Conservation (phyloP, 2,329 filamentous ascomycete species). For the Nigrograna mackinnonii region DNA sequence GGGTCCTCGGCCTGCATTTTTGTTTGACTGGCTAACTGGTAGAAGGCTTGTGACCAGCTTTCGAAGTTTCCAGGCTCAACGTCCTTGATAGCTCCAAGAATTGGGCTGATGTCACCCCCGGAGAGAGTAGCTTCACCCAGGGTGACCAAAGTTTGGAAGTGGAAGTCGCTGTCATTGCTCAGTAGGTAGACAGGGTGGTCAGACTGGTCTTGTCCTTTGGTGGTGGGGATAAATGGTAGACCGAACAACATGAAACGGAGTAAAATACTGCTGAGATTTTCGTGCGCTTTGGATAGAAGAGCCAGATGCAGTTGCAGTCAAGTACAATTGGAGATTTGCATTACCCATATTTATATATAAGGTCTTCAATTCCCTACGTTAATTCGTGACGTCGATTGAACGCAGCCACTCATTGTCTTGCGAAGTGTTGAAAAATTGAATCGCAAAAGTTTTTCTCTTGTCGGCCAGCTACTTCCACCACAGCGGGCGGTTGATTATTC, state of each 20-base stretch:
- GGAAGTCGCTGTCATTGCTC: conserved; percentile 2
- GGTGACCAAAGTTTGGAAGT: not conserved
- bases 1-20: conserved; percentile 2
- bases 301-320: not conserved
- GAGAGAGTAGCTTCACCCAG: not conserved
- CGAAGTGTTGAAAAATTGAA: too few relatives aligned
- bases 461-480: not conserved
- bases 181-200: not conserved
- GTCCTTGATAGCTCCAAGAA: conserved; percentile 2
- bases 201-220: not conserved
- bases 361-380: not conserved
- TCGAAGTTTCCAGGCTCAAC: conserved; percentile 4
- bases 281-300: too few relatives aligned
- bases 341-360: not conserved
- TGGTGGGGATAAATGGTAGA: not conserved
- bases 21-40: conserved; percentile 1
- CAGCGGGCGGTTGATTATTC: not conserved
- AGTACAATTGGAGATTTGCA: not conserved
- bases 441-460: not conserved
- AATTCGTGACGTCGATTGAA: too few relatives aligned
- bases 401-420: too few relatives aligned
- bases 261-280: not conserved
- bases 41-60: not conserved
- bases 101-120: not conserved
- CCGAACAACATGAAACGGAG: not conserved